Evolutionary conservation across 2,329 filamentous ascomycete species (phyloP), one percentile per base, ranked within the genome.

Genomic region (Fusarium stilboides): DNA sequence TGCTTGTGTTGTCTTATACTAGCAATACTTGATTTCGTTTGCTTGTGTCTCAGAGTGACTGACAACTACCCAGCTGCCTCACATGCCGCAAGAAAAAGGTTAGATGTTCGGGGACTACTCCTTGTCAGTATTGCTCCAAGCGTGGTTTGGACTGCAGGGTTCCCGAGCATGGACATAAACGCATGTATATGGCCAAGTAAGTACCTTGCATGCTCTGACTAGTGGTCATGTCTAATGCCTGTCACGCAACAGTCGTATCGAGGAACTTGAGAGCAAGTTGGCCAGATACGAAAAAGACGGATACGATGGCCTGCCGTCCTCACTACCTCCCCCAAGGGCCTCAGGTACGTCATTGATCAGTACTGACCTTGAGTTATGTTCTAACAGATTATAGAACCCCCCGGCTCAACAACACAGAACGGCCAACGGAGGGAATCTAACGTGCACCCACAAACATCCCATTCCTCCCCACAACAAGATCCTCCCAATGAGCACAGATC

Each of bases 41-140:
- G 24, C 7, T n/a, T 10, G 20, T 24, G 19, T 15, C 8, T 39
- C 8, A 20, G 36, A 24, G 31, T 10, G 7, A 46, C 54, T 46
- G 39, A 59, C 57, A 44, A 43, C 24, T 8, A 45, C 36, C 4
- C 44, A 74, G 72, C 17, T 74, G 72, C 46, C 70, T 74, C 40
- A 74, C 72, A 22, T 74, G 72, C 47, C 71, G 72, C 36, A 74
- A 74, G 70, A 74, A 74, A 47, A 74, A 74, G 40, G 72, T 74
- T 44, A 57, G 72, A 44, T 74, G 72, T 22, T 74, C 72, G 14
- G 72, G 72, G 22, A 74, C 72, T 28, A 74, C 68, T 24, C 72
- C 72, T 49, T 74, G 72, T 52, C 69, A 66, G n/a, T 74, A 74
- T 17, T 74, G 72, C 37, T 53, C 63, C 50, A 74, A 74, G 62